Conservation (phyloP, 805 yeast species). For the Suhomyces faveliae region DNA sequence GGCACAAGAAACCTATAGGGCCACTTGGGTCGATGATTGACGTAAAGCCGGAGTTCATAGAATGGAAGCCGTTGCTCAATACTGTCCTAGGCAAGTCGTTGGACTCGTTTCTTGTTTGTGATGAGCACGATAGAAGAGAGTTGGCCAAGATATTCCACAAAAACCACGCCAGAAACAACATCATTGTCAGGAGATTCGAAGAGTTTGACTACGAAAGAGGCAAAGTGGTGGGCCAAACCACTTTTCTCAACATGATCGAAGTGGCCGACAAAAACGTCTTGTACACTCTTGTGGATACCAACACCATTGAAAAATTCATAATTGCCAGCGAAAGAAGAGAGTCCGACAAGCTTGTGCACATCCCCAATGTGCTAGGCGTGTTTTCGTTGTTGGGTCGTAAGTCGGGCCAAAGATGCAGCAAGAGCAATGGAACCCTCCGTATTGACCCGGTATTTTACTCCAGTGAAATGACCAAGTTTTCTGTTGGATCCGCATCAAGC, state of each 20-base stretch:
- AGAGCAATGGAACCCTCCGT: conserved; percentile 43
- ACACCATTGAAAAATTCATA: conserved; percentile 56
- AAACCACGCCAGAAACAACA: conserved; percentile 29
- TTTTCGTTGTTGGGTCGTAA: conserved; percentile 40
- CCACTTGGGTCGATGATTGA: conserved; percentile 70
- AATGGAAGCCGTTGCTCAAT: conserved; percentile 66
- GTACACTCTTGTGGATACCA: conserved; percentile 63
- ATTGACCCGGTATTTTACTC: conserved; percentile 54
- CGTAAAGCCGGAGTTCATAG: conserved; percentile 50
- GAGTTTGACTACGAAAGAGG: conserved; percentile 51
- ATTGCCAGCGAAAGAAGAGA: conserved; percentile 50
- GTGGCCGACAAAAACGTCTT: conserved; percentile 54
- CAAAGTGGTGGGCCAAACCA: conserved; percentile 39
- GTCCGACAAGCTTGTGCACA: conserved; percentile 44
- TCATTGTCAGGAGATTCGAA: conserved; percentile 56
- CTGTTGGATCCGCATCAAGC: conserved; percentile 17
- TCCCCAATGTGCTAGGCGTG: conserved; percentile 42
- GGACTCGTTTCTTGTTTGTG: conserved; percentile 66
- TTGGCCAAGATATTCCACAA: conserved; percentile 32
- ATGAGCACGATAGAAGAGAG: conserved; percentile 53
- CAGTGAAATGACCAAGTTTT: conserved; percentile 28
- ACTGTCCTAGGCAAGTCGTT: conserved; percentile 48
- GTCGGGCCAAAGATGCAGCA: conserved; percentile 46
- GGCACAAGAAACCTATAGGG: conserved; percentile 63
- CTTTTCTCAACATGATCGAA: conserved; percentile 60